Conservation (phyloP, 2,329 filamentous ascomycete genomes). For the Fusarium tuaranense region DNA sequence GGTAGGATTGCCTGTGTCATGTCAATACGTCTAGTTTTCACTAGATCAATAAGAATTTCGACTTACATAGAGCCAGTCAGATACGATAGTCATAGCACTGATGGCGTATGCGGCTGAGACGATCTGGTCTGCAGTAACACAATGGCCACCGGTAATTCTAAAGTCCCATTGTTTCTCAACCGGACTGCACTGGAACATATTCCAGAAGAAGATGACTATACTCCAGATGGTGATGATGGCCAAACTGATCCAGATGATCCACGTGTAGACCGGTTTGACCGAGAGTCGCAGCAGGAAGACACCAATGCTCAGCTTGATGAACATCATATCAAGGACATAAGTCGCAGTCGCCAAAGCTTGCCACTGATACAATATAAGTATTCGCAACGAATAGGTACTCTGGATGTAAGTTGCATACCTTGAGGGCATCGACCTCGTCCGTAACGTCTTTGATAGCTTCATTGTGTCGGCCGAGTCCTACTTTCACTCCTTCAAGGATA, state of each 20-base stretch:
- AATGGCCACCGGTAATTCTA: conserved; percentile 56
- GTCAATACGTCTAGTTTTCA: conserved; percentile 13
- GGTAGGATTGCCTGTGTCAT: conserved; percentile 58
- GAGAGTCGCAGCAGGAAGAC: conserved; percentile 64
- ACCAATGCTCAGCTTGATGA: conserved; percentile 67
- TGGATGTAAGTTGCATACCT: conserved; percentile 47
- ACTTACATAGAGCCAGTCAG: conserved; percentile 65
- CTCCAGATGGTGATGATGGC: conserved; percentile 60
- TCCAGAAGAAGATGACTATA: conserved; percentile 63
- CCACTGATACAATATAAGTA: conserved; percentile 51
- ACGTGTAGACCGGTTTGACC: conserved; percentile 59
- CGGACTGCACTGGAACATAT: conserved; percentile 63
- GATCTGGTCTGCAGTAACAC: conserved; percentile 57
- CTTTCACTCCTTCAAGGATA: conserved; percentile 55
- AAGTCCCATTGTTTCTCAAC: conserved; percentile 66
- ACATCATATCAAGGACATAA: conserved; percentile 66
- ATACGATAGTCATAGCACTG: conserved; percentile 63
- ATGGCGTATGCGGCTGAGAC: conserved; percentile 63
- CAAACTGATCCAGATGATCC: conserved; percentile 60
- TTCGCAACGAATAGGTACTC: background rate
- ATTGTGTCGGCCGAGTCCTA: conserved; percentile 62
- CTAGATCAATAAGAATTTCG: background rate
- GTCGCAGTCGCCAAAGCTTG: conserved; percentile 64
- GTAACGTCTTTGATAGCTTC: conserved; percentile 53
- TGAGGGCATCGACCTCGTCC: conserved; percentile 59